Percentiles rank a stretch among this genome's conserved stretches.
phyloP scores from a whole-genome alignment of 2,329 filamentous ascomycete species.

The Canariomyces notabilis region DNA sequence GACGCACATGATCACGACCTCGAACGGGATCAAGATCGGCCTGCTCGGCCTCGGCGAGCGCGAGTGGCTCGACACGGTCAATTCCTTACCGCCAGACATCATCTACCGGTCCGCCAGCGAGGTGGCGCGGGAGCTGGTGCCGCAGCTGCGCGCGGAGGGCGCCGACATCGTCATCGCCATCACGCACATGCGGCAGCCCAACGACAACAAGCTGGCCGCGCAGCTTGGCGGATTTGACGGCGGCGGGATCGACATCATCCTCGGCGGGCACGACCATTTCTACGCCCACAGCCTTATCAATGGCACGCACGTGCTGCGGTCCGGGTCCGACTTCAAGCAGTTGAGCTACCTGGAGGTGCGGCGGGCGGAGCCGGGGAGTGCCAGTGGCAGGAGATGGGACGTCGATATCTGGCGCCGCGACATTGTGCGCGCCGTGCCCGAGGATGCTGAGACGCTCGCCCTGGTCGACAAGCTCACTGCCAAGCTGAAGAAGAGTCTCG shows the following conservation, averaged over 20 bases:
- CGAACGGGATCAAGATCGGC: constrained; percentile 80
- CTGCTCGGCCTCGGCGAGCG: constrained; percentile 81
- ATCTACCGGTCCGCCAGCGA: constrained; percentile 74
- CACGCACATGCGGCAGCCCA: constrained; percentile 82
- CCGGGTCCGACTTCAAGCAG: constrained; percentile 88
- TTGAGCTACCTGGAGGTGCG: constrained; percentile 81
- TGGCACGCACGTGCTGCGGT: constrained; percentile 77
- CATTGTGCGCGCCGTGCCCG: constrained; percentile 61
- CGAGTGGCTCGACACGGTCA: constrained; percentile 88
- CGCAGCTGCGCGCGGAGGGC: constrained; percentile 66
- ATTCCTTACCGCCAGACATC: constrained; percentile 73
- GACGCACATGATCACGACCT: constrained; percentile 71
- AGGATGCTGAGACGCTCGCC: constrained; percentile 55
- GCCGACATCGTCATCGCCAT: constrained; percentile 79
- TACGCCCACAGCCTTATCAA: constrained; percentile 75
- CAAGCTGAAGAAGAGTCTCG: constrained; percentile 68
- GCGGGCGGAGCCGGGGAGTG: constrained; percentile 43
- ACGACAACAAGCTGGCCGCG: constrained; percentile 79
- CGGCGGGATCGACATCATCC: constrained; percentile 69
- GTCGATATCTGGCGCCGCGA: constrained; percentile 74
- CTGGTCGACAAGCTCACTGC: constrained; percentile 66
- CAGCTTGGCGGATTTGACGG: constrained; percentile 67
- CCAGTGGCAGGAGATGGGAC: constrained; percentile 57
- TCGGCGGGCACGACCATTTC: constrained; percentile 87
- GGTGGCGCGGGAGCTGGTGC: constrained; percentile 71